Conservation (phyloP, 345 rosid genomes). For the Cardamine resedifolia region DNA sequence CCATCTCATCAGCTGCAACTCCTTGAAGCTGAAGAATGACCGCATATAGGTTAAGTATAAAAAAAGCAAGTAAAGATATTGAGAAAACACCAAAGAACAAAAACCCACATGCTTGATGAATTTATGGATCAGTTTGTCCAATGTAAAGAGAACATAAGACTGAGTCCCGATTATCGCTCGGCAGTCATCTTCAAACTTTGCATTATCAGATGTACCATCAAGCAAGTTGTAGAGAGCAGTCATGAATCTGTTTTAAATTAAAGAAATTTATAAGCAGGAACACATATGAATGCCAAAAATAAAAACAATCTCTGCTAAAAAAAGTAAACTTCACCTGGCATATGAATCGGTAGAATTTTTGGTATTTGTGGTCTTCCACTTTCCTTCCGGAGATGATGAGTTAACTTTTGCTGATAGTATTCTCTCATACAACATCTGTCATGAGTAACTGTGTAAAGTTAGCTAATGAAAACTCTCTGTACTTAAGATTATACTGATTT, state of each 20-base stretch:
- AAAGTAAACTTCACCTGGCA: slow-evolving; percentile 58
- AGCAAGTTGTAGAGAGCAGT: slow-evolving; percentile 80
- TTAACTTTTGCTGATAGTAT: slow-evolving; percentile 83
- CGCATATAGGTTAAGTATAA: not conserved
- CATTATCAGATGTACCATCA: slow-evolving; percentile 84
- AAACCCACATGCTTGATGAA: slow-evolving; percentile 70
- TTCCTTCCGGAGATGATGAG: slow-evolving; percentile 77
- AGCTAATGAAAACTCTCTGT: not conserved
- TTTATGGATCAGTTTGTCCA: slow-evolving; percentile 86
- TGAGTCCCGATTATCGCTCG: slow-evolving; percentile 90
- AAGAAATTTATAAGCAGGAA: not conserved
- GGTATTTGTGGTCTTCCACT: slow-evolving; percentile 75
- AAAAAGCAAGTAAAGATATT: not conserved
- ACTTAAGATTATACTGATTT: not conserved
- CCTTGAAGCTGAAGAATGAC: slow-evolving; percentile 65
- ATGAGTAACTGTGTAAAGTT: not conserved
- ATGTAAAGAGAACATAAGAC: slow-evolving; percentile 80
- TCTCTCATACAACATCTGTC: slow-evolving; percentile 85
- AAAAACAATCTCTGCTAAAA: not conserved
- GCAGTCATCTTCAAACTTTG: slow-evolving; percentile 92
- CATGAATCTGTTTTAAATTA: slow-evolving; percentile 56
- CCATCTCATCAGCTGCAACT: slow-evolving; percentile 77
- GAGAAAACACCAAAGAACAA: not conserved
- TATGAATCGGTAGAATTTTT: slow-evolving; percentile 62
- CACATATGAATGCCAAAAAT: not conserved